phyloP scores from a whole-genome alignment of 768 basidiomycete species.

The Saitozyma podzolica region DNA sequence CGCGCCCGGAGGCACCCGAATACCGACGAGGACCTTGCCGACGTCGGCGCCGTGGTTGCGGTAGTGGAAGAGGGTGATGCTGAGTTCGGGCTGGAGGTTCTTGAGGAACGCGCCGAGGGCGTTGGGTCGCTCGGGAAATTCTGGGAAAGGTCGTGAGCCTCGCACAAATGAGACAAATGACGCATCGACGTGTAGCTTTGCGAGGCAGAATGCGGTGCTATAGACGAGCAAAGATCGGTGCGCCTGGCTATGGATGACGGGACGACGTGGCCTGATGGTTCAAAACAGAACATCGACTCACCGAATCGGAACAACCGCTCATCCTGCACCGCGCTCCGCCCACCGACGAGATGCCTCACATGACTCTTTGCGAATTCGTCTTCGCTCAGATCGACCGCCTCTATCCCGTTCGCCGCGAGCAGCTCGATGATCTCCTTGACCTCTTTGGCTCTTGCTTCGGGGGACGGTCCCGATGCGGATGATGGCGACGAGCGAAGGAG shows the following conservation, averaged over 20 bases:
- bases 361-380: constrained; percentile 96
- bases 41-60: constrained; percentile 97
- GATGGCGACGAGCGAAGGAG: constrained; percentile 61
- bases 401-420: constrained; percentile 71
- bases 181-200: too few species aligned
- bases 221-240: too few species aligned
- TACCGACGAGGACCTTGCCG: constrained; percentile 87
- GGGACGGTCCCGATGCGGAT: constrained; percentile 55
- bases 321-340: constrained; percentile 69
- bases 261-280: too few species aligned
- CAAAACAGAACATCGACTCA: constrained; percentile 54
- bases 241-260: too few species aligned
- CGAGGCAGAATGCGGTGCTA: too few species aligned
- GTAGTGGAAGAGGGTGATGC: constrained; percentile 96
- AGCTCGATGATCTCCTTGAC: constrained; percentile 61
- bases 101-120: constrained; percentile 87
- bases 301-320: constrained; percentile 93
- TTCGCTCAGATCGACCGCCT: constrained; percentile 84
- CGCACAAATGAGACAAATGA: background rate
- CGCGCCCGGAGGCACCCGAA: constrained; percentile 79
- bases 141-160: constrained; percentile 55
- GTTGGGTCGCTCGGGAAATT: constrained; percentile 92
- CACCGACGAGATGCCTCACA: constrained; percentile 91
- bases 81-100: constrained; percentile 81
- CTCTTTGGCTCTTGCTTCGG: constrained; percentile 52